phyloP scores from a whole-genome alignment of 208 protist species.

The Leptomonas seymouri region DNA sequence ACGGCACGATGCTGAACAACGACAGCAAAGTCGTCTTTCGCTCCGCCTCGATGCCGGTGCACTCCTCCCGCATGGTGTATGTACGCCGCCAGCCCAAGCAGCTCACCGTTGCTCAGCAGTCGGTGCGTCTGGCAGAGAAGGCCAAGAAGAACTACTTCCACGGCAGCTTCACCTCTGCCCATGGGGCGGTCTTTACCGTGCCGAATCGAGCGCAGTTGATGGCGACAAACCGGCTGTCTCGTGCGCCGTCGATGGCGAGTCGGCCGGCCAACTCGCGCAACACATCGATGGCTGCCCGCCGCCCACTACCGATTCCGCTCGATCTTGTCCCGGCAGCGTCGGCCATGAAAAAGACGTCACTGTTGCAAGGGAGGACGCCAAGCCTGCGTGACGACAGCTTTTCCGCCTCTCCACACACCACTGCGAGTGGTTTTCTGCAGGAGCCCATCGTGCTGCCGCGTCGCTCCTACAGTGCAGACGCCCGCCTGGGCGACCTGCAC shows the following conservation, averaged over 20 bases:
- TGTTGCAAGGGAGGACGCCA: too few species aligned
- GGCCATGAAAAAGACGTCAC: constrained; percentile 47
- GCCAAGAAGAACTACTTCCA: constrained; percentile 76
- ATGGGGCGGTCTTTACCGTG: constrained; percentile 73
- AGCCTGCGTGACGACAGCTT: constrained; percentile 7
- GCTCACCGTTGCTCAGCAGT: constrained; percentile 66
- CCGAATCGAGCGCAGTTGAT: constrained; percentile 64
- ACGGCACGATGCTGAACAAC: constrained; percentile 36
- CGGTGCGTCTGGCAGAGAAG: constrained; percentile 61
- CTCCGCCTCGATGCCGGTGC: constrained; percentile 65
- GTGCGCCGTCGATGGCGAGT: constrained; percentile 24
- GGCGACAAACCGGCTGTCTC: constrained; percentile 44
- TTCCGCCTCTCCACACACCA: not conserved
- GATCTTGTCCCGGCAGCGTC: constrained; percentile 35
- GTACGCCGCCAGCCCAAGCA: constrained; percentile 33
- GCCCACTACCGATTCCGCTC: constrained; percentile 22
- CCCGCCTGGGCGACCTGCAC: constrained; percentile 19
- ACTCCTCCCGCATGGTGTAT: constrained; percentile 49
- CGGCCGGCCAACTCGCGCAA: constrained; percentile 22
- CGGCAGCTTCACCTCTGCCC: constrained; percentile 78
- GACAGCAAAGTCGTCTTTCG: constrained; percentile 30
- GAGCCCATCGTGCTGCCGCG: constrained; percentile 47
- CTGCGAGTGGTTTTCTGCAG: constrained; percentile 21
- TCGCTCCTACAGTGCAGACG: constrained; percentile 50
- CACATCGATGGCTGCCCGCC: constrained; percentile 18